Evolutionary conservation across 1,284 basidiomycete species (phyloP).

Genomic region (Boletellus deceptivus): DNA sequence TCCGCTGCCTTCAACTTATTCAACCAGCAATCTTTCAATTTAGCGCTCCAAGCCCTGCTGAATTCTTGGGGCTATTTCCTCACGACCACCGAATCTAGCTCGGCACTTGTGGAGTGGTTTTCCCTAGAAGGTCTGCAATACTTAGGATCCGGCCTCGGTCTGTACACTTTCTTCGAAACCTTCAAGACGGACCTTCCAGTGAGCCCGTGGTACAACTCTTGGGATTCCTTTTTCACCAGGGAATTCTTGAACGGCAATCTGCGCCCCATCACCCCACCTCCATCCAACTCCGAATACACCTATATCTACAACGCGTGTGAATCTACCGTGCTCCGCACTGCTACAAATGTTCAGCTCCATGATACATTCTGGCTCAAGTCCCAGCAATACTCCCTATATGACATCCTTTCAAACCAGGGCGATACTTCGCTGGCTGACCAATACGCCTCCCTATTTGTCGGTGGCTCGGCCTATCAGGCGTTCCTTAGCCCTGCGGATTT

Average conservation of each 20-base stretch:
- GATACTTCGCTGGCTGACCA: too few species aligned
- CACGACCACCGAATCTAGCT: too few species aligned
- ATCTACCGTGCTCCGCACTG: constrained; percentile 40
- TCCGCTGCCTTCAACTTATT: constrained; percentile 19
- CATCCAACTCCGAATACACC: constrained; percentile 23
- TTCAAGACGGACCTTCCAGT: too few species aligned
- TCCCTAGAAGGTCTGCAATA: background rate
- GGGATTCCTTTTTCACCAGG: constrained; percentile 8
- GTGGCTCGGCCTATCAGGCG: constrained; percentile 53
- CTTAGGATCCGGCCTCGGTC: background rate
- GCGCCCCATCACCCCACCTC: constrained; percentile 31
- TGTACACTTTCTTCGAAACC: too few species aligned
- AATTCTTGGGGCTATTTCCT: constrained; percentile 8
- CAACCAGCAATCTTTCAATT: background rate
- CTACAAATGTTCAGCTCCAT: constrained; percentile 29
- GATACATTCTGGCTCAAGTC: constrained; percentile 48
- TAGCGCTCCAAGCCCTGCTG: constrained; percentile 15
- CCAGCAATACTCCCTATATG: constrained; percentile 40
- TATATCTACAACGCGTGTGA: constrained; percentile 45
- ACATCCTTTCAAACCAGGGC: constrained; percentile 27
- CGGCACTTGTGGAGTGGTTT: background rate
- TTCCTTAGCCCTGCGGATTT: constrained; percentile 48
- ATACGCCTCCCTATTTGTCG: constrained; percentile 34
- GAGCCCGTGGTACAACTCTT: too few species aligned
- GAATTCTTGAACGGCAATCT: too few species aligned